Base-by-base conservation (phyloP, 1,139 yeast genomes). In the Yamadazyma conglobata region DNA sequence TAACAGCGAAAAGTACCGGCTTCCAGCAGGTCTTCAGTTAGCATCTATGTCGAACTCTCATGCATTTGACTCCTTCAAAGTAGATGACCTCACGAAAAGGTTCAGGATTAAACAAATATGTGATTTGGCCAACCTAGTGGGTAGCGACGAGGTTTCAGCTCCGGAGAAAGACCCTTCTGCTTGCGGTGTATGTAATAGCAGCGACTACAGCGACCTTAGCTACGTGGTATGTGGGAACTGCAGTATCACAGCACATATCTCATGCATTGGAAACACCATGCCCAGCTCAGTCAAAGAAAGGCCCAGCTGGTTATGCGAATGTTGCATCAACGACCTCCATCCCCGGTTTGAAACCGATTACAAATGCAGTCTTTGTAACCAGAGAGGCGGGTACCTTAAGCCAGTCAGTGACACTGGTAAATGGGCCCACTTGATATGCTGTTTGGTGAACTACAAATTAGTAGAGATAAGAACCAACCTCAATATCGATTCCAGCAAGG, bases 371-470 rank as follows among this genome's bases (percentile, higher is more conserved):
- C 50, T 88, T 18, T 89, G 96, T 52, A 69, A 75, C 23, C 70
- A 76, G 0, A 59, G 70, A 28, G 79, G 74, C 0, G 91, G 83
- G 42, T 87, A 78, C 24, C 55, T 88, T 44, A 85, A 84, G 46
- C 71, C 87, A n/a, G 78, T 94, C 0, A 47, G 53, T 10, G 76
- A 71, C 22, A 46, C 59, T 19, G 84, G 86, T 2, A 66, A 68
- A 36, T 89, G 97, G 97, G 79, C 82, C 22, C 97, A 89, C 58
- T 62, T 83, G 5, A 43, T 77, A 4, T 89, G 98, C 56, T 82
- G 93, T 0, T 35, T 85, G 0, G 79, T 79, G 52, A 63, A 48
- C 32, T 39, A 51, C 31, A 40, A 52, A 8, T 27, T 38, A 5
- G 48, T 61, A 7, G 50, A 46, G 4, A 53, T 60, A 37, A 46